Evolutionary conservation across 164 flowering plant genomes (phyloP).

Genomic region (Chimonanthus praecox): DNA sequence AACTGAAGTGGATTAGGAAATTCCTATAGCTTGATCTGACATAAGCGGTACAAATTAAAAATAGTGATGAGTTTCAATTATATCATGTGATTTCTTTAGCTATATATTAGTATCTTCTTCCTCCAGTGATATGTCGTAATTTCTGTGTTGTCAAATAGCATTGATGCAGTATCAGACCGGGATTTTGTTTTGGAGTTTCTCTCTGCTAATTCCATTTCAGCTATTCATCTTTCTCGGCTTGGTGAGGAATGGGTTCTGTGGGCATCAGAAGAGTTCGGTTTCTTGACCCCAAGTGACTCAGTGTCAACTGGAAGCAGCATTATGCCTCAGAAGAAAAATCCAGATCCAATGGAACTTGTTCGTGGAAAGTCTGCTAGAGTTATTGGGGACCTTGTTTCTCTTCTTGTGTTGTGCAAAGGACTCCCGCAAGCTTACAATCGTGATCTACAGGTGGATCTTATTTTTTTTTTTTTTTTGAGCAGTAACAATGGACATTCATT

Average conservation of each 20-base stretch:
- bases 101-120: not conserved
- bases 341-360: constrained; percentile 99
- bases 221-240: constrained; percentile 91
- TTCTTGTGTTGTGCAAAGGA: constrained; percentile 96
- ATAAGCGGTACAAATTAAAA: not conserved
- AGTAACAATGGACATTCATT: no score
- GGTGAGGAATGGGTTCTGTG: constrained; percentile 99
- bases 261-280: constrained; percentile 99
- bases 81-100: not conserved
- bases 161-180: constrained; percentile 98
- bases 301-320: constrained; percentile 99
- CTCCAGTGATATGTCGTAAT: not conserved
- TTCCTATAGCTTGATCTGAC: not conserved
- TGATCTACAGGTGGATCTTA: constrained; percentile 71
- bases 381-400: constrained; percentile 74
- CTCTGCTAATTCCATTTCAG: constrained; percentile 77
- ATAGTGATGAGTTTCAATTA: no score
- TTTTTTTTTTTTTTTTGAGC: not conserved
- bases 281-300: constrained; percentile 86
- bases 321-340: constrained; percentile 99
- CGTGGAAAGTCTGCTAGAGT: constrained; percentile 98
- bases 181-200: constrained; percentile 95
- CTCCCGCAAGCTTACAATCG: constrained; percentile 98
- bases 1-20: no score
- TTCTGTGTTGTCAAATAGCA: constrained; percentile 33